Base-by-base conservation (phyloP, 139 green algal genomes). In the Chlamydomonas eustigma region DNA sequence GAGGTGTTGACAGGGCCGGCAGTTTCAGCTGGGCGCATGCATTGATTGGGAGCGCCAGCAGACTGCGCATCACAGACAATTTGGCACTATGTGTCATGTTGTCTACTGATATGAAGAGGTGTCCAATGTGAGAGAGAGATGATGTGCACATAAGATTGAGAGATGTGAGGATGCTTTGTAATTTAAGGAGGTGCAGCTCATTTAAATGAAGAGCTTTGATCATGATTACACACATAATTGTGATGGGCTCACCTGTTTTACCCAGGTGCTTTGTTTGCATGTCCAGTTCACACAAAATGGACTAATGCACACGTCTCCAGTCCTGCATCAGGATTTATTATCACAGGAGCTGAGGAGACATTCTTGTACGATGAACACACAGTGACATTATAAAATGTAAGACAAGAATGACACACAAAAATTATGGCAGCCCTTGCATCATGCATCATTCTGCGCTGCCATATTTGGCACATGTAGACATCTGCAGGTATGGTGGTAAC, bases 1-100 rank as follows among this genome's bases (percentile, higher is more conserved):
- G n/a, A 44, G n/a, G 63, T 50, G n/a, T 67, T 66, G 51, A 73
- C 74, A 33, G 77, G 77, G 52, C 65, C 69, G 31, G 76, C 35
- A 3, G 52, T 38, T 63, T 84, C 78, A 3, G 44, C 32, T 0
- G 83, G 80, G 25, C 76, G 39, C 39, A 79, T 75, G 77, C 86
- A 91, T 50, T 89, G 81, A 66, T 91, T 89, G 36, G 84, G 80
- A 75, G 58, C 84, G 50, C 74, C 80, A 1, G 30, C 50, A 18
- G 76, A 77, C 58, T 77, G 70, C 25, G 64, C 24, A 25, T 52
- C 58, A 35, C 52, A 78, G 33, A 33, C 33, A 39, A 37, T 32
- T 1, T 73, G 35, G 8, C 50, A 58, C 50, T 63, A 24, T 68
- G 52, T 6, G 6, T 22, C 50, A 28, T 22, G 18, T 63, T 22